phyloP scores from a whole-genome alignment of 768 basidiomycete species.

The Tulasnella sp. region DNA sequence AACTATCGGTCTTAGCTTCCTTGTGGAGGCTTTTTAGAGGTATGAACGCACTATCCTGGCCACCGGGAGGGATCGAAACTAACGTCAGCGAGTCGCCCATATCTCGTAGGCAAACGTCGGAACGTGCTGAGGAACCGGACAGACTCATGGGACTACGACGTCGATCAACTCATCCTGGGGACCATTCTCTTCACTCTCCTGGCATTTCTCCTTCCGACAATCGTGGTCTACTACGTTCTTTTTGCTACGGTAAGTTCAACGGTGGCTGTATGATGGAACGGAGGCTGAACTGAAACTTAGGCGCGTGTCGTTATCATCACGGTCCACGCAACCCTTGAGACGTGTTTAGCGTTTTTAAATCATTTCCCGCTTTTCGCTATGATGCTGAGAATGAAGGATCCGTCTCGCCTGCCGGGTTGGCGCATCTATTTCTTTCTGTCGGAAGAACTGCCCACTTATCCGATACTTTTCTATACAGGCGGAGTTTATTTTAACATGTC shows the following conservation, averaged over 20 bases:
- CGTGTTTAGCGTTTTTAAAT: constrained; percentile 68
- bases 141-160: constrained; percentile 82
- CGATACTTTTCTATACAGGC: background rate
- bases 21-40: constrained; percentile 90
- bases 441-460: background rate
- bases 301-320: constrained; percentile 44
- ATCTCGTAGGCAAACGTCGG: constrained; percentile 67
- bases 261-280: background rate
- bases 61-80: too few relatives aligned
- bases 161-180: constrained; percentile 91
- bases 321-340: constrained; percentile 52
- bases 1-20: constrained; percentile 47
- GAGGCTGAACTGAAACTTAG: too few relatives aligned
- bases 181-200: constrained; percentile 79
- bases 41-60: constrained; percentile 29
- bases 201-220: constrained; percentile 74
- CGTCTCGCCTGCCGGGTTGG: constrained; percentile 68
- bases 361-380: constrained; percentile 87
- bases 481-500: constrained; percentile 17
- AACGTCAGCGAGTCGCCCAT: too few relatives aligned
- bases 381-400: constrained; percentile 75
- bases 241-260: constrained; percentile 52
- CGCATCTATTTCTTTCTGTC: background rate
- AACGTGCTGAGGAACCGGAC: constrained; percentile 81
- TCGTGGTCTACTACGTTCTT: constrained; percentile 72